Percentiles rank a stretch among this genome's conserved stretches.
These are phyloP conservation scores for Xylaria arbuscula DNA, from an alignment of 2,329 filamentous ascomycete species.

Conservation along the genomic window DNA sequence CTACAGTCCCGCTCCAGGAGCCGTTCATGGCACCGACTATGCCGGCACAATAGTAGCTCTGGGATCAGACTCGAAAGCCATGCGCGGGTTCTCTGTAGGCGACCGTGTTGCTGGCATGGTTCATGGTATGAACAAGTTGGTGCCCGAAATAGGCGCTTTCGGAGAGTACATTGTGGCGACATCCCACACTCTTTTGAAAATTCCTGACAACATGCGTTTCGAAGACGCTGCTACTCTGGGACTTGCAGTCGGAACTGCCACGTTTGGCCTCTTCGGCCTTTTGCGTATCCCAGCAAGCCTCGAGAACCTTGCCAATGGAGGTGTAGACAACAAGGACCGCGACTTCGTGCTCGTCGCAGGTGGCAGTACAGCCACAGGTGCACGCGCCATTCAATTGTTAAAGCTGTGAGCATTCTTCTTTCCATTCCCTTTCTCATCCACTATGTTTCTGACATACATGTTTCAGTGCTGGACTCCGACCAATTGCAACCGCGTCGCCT, in stretches of 20 bases:
- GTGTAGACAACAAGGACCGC: slow-evolving; percentile 15
- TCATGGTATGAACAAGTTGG: slow-evolving; percentile 27
- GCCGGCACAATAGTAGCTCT: slow-evolving; percentile 39
- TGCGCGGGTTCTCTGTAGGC: slow-evolving; percentile 37
- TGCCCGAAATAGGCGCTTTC: slow-evolving; percentile 47
- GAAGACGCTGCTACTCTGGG: slow-evolving; percentile 50
- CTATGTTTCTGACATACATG: not conserved
- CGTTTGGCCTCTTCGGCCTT: slow-evolving; percentile 47
- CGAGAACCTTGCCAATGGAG: slow-evolving; percentile 30
- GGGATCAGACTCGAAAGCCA: slow-evolving; percentile 26
- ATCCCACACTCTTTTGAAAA: slow-evolving; percentile 46
- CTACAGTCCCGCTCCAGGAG: slow-evolving; percentile 34
- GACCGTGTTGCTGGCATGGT: slow-evolving; percentile 33
- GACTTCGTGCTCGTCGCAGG: slow-evolving; percentile 57
- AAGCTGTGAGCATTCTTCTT: slow-evolving; percentile 30
- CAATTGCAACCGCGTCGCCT: slow-evolving; percentile 59
- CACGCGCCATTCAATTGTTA: slow-evolving; percentile 57
- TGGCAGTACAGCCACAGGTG: slow-evolving; percentile 58
- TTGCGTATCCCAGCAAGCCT: slow-evolving; percentile 45
- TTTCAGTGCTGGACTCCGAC: slow-evolving; percentile 50
- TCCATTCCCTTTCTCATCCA: not conserved
- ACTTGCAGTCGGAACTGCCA: slow-evolving; percentile 44
- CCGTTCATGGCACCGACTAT: slow-evolving; percentile 39
- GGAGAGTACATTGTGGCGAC: slow-evolving; percentile 49
- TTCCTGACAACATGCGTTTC: slow-evolving; percentile 49